Conservation (phyloP, 441 rosid genomes). For the Erodium texanum region DNA sequence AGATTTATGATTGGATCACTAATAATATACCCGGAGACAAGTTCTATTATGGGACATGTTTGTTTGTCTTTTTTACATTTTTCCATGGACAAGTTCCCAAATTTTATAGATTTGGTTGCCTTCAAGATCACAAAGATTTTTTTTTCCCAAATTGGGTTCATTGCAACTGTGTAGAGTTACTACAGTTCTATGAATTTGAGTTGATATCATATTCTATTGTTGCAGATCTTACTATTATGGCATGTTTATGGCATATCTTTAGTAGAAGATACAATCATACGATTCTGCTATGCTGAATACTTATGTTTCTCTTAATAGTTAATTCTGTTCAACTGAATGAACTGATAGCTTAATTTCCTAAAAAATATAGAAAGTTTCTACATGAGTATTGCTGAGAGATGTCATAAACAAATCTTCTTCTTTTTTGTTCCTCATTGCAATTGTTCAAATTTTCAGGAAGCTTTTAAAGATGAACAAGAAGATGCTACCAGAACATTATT, state of each 20-base stretch:
- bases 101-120: not conserved
- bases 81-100: not conserved
- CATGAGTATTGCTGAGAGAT: not conserved
- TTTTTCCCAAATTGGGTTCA: not conserved
- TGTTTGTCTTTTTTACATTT: not conserved
- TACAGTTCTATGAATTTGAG: not conserved
- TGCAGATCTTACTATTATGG: not conserved
- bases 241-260: not conserved
- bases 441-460: conserved; percentile 31
- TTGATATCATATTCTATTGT: not conserved
- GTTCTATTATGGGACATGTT: too few relatives aligned
- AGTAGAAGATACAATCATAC: not conserved
- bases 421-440: conserved; percentile 7
- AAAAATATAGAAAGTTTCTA: not conserved
- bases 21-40: not conserved
- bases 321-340: too few relatives aligned
- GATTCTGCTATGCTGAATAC: not conserved
- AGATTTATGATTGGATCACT: not conserved
- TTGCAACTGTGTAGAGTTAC: not conserved
- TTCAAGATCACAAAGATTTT: not conserved
- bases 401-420: not conserved
- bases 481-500: conserved; percentile 15
- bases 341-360: not conserved
- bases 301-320: not conserved
- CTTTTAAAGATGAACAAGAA: conserved; percentile 28